Evolutionary conservation across 768 basidiomycete genomes (phyloP).

Genomic region (Suillus bovinus): DNA sequence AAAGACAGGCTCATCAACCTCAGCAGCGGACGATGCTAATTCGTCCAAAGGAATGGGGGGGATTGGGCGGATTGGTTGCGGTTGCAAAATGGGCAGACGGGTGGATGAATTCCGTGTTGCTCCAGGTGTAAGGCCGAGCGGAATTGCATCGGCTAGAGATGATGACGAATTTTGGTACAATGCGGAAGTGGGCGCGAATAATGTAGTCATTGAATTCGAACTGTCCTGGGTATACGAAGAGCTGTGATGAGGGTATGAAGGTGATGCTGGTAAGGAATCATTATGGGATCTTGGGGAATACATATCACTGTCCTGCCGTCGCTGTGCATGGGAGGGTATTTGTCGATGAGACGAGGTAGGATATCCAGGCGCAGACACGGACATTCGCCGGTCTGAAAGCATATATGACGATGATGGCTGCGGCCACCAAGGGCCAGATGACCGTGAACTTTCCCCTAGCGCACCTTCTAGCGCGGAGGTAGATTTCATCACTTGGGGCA

Average conservation of each 20-base stretch:
- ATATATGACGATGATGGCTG: constrained; percentile 11
- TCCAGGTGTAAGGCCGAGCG: constrained; percentile 16
- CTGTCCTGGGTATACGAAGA: constrained; percentile 26
- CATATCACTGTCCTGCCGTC: constrained; percentile 19
- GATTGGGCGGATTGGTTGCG: constrained; percentile 36
- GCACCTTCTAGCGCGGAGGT: constrained; percentile 35
- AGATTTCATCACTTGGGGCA: constrained; percentile 29
- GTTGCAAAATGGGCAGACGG: constrained; percentile 31
- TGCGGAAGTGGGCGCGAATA: constrained; percentile 21
- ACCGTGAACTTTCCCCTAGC: constrained; percentile 24
- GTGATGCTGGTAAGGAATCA: constrained; percentile 12
- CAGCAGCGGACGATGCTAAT: constrained; percentile 25
- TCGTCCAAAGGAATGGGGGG: constrained; percentile 34
- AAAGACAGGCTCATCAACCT: constrained; percentile 9
- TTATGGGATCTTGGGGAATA: constrained; percentile 14
- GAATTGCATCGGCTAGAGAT: constrained; percentile 29
- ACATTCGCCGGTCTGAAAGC: constrained; percentile 27
- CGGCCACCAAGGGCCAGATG: constrained; percentile 15
- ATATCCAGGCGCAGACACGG: constrained; percentile 35
- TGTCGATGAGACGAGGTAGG: constrained; percentile 25
- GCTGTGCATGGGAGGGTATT: constrained; percentile 13
- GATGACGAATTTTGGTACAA: constrained; percentile 25
- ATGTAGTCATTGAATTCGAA: constrained; percentile 19
- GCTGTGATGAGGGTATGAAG: constrained; percentile 19
- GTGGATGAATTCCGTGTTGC: constrained; percentile 16